Percentiles rank a stretch among this genome's conserved stretches.
Evolutionary conservation across 2,329 filamentous ascomycete species (phyloP).

Genomic region (Diaporthe capsici): DNA sequence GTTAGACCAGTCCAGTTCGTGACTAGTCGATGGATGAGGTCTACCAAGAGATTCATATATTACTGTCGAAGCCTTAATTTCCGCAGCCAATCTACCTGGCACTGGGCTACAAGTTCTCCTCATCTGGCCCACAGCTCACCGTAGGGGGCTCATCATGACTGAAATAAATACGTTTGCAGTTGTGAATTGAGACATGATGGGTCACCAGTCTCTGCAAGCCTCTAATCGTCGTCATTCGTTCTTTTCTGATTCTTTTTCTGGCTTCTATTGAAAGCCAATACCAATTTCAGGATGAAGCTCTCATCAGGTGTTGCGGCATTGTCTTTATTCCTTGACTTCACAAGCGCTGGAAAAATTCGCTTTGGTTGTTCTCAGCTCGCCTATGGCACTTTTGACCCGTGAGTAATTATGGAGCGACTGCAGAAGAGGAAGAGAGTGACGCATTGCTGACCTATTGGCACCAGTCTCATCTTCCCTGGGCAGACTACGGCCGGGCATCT

Average conservation of each 20-base stretch:
- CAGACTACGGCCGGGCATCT: conserved; percentile 23
- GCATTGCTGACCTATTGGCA: background rate
- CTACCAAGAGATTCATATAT: conserved; percentile 5
- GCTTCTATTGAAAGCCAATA: background rate
- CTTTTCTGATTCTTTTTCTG: background rate
- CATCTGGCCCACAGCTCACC: background rate
- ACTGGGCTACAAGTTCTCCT: background rate
- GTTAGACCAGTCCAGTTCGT: background rate
- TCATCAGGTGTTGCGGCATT: background rate
- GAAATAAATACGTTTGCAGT: background rate
- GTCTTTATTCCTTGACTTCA: background rate
- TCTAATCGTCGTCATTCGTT: background rate
- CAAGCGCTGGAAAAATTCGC: conserved; percentile 9
- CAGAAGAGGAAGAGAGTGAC: background rate
- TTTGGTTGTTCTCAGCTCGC: conserved; percentile 27
- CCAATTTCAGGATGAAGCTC: conserved; percentile 7
- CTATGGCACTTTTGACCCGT: conserved; percentile 22
- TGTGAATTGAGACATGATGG: background rate
- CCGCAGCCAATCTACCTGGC: conserved; percentile 16
- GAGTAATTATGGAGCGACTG: background rate
- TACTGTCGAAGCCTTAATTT: conserved; percentile 12
- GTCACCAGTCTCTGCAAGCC: background rate
- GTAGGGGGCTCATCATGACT: background rate
- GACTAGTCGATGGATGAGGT: background rate
- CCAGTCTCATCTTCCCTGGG: conserved; percentile 15